Conservation (phyloP, 1,139 yeast species). For the Ashbya aceris region DNA sequence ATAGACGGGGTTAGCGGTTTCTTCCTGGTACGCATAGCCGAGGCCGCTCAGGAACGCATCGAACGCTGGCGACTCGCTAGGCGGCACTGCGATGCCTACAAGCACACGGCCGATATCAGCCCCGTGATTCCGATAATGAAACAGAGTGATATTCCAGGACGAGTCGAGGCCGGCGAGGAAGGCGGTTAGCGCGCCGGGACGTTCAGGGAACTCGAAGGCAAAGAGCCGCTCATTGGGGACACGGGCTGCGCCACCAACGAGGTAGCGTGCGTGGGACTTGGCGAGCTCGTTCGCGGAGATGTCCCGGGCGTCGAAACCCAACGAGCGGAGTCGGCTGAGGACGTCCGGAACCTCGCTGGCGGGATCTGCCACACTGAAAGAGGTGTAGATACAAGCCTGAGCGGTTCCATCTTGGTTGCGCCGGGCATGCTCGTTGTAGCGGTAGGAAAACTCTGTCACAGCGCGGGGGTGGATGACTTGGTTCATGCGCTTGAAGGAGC, state of each 20-base stretch:
- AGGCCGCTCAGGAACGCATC: slow-evolving; percentile 58
- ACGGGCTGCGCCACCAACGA: slow-evolving; percentile 79
- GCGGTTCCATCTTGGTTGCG: slow-evolving; percentile 30
- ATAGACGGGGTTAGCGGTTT: slow-evolving; percentile 76
- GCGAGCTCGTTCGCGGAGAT: slow-evolving; percentile 91
- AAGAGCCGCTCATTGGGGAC: slow-evolving; percentile 66
- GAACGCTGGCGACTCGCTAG: slow-evolving; percentile 53
- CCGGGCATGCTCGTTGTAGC: slow-evolving; percentile 46
- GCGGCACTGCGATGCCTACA: slow-evolving; percentile 83
- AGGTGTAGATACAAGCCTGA: slow-evolving; percentile 73
- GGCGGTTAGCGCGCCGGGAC: slow-evolving; percentile 84
- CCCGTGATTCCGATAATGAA: slow-evolving; percentile 96
- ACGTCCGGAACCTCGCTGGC: slow-evolving; percentile 45
- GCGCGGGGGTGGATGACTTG: slow-evolving; percentile 73
- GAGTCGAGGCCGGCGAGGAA: slow-evolving; percentile 64
- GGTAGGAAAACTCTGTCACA: slow-evolving; percentile 88
- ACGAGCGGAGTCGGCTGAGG: slow-evolving; percentile 34
- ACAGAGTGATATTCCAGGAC: slow-evolving; percentile 85
- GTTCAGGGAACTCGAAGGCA: slow-evolving; percentile 91
- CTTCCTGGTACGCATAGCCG: slow-evolving; percentile 74
- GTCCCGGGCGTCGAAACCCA: slow-evolving; percentile 64
- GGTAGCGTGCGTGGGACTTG: slow-evolving; percentile 88
- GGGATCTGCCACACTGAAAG: slow-evolving; percentile 74
- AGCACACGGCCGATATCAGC: slow-evolving; percentile 87
- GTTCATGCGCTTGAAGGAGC: slow-evolving; percentile 74